Conservation (phyloP, 192 early-diverging fungal genomes). For the Funneliformis geosporum region DNA sequence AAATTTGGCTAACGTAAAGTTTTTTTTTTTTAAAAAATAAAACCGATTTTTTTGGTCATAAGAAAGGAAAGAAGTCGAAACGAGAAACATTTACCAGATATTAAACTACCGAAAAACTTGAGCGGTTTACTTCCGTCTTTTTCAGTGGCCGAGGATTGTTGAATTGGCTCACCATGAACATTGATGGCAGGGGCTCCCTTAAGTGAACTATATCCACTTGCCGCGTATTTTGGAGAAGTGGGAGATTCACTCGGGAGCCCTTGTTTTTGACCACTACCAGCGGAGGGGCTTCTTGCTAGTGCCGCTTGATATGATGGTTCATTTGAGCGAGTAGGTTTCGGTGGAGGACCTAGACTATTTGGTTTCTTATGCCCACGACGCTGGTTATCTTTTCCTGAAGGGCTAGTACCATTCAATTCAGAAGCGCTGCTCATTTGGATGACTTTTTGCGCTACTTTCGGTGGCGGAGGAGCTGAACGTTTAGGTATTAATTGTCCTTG, state of each 20-base stretch:
- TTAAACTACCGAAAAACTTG: conserved; percentile 56
- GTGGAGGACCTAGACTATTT: conserved; percentile 11
- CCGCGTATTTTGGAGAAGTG: conserved; percentile 28
- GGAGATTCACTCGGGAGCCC: conserved; percentile 38
- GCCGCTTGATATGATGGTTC: neutral
- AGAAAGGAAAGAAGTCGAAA: neutral
- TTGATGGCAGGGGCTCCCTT: conserved; percentile 37
- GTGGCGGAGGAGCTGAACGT: conserved; percentile 44
- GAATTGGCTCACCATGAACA: conserved; percentile 36
- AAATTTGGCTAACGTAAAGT: neutral
- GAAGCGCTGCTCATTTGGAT: conserved; percentile 10
- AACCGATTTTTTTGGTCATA: neutral
- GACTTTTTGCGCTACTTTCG: conserved; percentile 18
- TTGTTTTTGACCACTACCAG: conserved; percentile 34
- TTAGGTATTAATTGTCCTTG: conserved; percentile 40
- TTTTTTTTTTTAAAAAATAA: neutral
- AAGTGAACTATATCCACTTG: conserved; percentile 37
- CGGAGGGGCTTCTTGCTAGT: conserved; percentile 23
- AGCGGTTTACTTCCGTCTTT: conserved; percentile 44
- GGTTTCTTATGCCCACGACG: conserved; percentile 12
- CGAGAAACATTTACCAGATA: conserved; percentile 42
- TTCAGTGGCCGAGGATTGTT: conserved; percentile 29
- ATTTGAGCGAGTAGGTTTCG: conserved; percentile 5
- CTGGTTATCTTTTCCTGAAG: neutral
- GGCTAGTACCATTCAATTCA: neutral